These are phyloP conservation scores for Phialophora expanda DNA, from an alignment of 2,329 filamentous ascomycete genomes.

Conservation along the genomic window DNA sequence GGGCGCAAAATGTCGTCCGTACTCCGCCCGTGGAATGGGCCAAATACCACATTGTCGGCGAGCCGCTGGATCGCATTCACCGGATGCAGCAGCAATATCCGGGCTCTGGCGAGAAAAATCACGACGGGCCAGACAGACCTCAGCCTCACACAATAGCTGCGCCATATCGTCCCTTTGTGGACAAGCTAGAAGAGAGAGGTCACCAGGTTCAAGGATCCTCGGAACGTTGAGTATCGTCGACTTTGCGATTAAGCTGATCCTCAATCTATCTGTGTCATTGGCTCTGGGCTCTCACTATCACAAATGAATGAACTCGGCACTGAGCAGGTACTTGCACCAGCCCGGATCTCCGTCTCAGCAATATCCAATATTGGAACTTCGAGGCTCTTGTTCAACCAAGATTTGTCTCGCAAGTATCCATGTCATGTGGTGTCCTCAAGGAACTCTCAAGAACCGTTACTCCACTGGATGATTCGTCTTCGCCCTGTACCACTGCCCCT, in stretches of 20 bases:
- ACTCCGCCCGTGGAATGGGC: conserved; percentile 93
- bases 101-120: conserved; percentile 44
- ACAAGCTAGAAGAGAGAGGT: conserved; percentile 50
- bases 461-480: neutral
- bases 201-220: conserved; percentile 6
- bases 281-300: neutral
- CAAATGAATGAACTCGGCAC: neutral
- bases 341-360: neutral
- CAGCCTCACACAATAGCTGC: conserved; percentile 61
- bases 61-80: conserved; percentile 82
- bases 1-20: conserved; percentile 79
- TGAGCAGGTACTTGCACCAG: neutral
- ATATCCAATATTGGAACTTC: neutral
- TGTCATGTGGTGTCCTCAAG: neutral
- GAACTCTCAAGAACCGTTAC: neutral
- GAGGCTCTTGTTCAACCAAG: neutral
- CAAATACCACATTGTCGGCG: conserved; percentile 88
- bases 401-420: neutral
- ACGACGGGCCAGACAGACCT: conserved; percentile 39
- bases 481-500: neutral
- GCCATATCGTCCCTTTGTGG: conserved; percentile 65
- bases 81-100: conserved; percentile 75
- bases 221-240: conserved; percentile 5
- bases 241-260: neutral
- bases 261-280: neutral